Percentiles rank a stretch among this genome's conserved stretches.
phyloP scores from a whole-genome alignment of 1,284 basidiomycete species.

The Puccinia triticina region DNA sequence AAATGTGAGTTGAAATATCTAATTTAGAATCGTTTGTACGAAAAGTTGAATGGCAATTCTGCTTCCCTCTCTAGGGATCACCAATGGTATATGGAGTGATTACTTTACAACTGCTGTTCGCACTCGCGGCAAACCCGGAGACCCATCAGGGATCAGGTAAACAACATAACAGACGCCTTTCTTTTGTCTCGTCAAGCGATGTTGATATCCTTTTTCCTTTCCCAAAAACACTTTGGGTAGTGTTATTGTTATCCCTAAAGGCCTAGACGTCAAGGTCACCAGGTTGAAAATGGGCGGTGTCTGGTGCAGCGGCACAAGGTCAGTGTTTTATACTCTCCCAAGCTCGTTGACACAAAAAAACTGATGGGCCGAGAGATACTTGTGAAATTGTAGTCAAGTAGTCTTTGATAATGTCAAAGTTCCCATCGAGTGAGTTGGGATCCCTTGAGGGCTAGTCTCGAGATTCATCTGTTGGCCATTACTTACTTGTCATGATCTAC shows the following conservation, averaged over 20 bases:
- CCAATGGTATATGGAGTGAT: constrained; percentile 50
- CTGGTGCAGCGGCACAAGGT: constrained; percentile 45
- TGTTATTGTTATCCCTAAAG: constrained; percentile 35
- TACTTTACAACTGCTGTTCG: constrained; percentile 49
- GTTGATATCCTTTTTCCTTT: not conserved
- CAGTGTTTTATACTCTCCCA: not conserved
- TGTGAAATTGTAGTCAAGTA: constrained; percentile 25
- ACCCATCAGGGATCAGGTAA: constrained; percentile 46
- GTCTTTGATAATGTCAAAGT: constrained; percentile 46
- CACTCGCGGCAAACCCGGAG: constrained; percentile 43
- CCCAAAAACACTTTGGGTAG: not conserved
- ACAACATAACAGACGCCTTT: not conserved
- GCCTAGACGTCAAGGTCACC: constrained; percentile 26
- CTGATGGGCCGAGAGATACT: not conserved
- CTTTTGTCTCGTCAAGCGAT: not conserved
- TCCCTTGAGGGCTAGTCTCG: not conserved
- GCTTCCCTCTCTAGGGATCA: constrained; percentile 32
- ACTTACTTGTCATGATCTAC: not conserved
- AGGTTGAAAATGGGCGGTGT: constrained; percentile 44
- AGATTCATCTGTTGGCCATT: constrained; percentile 1
- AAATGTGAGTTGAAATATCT: constrained; percentile 38
- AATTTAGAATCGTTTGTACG: not conserved
- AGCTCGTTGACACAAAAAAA: not conserved
- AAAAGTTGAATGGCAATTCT: not conserved
- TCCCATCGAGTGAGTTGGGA: constrained; percentile 35